Conservation (phyloP, 345 rosid species). For the Citrus sinensis region DNA sequence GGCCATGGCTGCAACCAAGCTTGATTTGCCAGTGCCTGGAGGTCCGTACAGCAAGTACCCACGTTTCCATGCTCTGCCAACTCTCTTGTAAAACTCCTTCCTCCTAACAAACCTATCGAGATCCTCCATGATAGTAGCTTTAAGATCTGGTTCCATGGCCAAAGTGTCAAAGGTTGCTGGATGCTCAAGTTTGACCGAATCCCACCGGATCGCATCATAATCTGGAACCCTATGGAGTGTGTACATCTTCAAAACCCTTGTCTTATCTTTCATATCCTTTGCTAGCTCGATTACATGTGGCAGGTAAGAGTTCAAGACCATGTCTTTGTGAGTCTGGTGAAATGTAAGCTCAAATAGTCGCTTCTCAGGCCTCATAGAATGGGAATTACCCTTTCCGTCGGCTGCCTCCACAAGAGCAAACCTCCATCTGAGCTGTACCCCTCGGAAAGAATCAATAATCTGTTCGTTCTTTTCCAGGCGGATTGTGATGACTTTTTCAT, state of each 20-base stretch:
- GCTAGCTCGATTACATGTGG: slow-evolving; percentile 36
- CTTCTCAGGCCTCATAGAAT: slow-evolving; percentile 6
- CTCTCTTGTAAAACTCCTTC: slow-evolving; percentile 57
- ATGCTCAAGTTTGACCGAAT: slow-evolving; percentile 53
- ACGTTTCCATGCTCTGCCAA: slow-evolving; percentile 68
- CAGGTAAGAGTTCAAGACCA: slow-evolving; percentile 39
- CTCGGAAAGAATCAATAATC: slow-evolving; percentile 40
- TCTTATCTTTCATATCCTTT: slow-evolving; percentile 21
- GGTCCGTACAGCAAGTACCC: slow-evolving; percentile 81
- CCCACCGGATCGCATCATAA: slow-evolving; percentile 32
- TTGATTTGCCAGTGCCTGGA: slow-evolving; percentile 73
- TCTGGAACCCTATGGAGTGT: slow-evolving; percentile 24
- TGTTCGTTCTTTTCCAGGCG: slow-evolving; percentile 48
- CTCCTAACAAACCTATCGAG: slow-evolving; percentile 49
- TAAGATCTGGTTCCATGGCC: slow-evolving; percentile 53
- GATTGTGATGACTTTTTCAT: slow-evolving; percentile 42
- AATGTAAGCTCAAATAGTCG: slow-evolving; percentile 47
- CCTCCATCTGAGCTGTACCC: slow-evolving; percentile 46
- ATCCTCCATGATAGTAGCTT: slow-evolving; percentile 40
- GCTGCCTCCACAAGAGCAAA: slow-evolving; percentile 25
- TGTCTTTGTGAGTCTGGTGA: slow-evolving; percentile 45
- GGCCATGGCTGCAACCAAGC: slow-evolving; percentile 76
- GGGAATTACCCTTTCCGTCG: slow-evolving; percentile 8
- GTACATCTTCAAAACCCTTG: slow-evolving; percentile 47
- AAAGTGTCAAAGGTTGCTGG: slow-evolving; percentile 68